Base-by-base conservation (phyloP, 2,329 filamentous ascomycete genomes). In the Exophiala calicioides region DNA sequence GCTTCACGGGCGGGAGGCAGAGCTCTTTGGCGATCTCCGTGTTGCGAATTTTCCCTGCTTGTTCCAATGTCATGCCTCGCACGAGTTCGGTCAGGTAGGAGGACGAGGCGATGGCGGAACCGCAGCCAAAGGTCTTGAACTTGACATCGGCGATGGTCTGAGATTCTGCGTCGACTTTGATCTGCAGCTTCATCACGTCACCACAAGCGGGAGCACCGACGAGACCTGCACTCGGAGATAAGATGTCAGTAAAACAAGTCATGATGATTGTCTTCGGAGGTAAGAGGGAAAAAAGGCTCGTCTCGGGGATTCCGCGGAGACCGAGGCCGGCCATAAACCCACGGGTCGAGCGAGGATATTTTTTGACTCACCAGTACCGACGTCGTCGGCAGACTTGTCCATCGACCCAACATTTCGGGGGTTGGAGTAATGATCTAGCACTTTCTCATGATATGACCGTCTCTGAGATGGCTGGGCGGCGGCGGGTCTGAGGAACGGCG, bases 11-110 rank as follows among this genome's bases (percentile, higher is more conserved):
- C 26, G 88, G 89, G 63, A 93, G 71, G 65, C 88, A 93, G 47
- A 96, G 77, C 73, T 98, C 94, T 77, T 95, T 94, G 27, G 93
- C 93, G 65, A 98, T 98, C 72, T 98, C 90, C 3, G 91, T 95
- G 73, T 98, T 98, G 75, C 89, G 86, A 61, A 98, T 88, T 73
- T 86, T 85, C 44, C 84, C 84, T 24, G 94, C 93, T 68, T 98
- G 89, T 61, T 98, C 93, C 58, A 98, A 72, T 10, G 86, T 95
- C 91, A 97, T 98, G 52, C 93, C 93, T 56, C 89, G 82, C 55
- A 98, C 90, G 50, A 98, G 76, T 71, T 95, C 90, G 6, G 93
- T 98, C 62, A 98, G 73, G 68, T 98, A 98, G 65, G 86, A 93
- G 50, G 87, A 94, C 56, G 86, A 91, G 32, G 93, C 93, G 70